phyloP scores from a whole-genome alignment of 495 filamentous ascomycete genomes.

The Elasticomyces elasticus region DNA sequence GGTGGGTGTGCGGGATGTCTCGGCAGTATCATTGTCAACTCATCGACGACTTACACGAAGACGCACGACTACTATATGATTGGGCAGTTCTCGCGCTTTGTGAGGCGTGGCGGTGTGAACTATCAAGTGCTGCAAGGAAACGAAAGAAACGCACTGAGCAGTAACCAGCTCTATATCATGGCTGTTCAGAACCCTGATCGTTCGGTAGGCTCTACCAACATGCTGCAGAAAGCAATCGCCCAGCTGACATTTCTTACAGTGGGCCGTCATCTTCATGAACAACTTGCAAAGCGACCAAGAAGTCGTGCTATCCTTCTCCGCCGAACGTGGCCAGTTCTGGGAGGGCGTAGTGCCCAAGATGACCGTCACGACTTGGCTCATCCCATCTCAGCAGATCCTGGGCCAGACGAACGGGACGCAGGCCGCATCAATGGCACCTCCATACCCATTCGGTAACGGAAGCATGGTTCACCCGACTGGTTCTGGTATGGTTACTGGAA shows the following conservation, averaged over 20 bases:
- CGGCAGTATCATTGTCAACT: constrained; percentile 42
- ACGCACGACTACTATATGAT: constrained; percentile 48
- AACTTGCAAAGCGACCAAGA: constrained; percentile 11
- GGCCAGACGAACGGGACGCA: constrained; percentile 1
- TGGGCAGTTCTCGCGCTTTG: constrained; percentile 49
- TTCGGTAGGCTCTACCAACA: no score
- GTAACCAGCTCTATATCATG: constrained; percentile 13
- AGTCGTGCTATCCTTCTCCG: constrained; percentile 11
- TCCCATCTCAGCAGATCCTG: constrained; percentile 12
- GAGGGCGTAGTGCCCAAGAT: constrained; percentile 9
- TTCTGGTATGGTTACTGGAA: neutral
- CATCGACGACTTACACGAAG: constrained; percentile 33
- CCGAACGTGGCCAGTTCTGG: constrained; percentile 4
- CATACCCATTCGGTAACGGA: constrained; percentile 1
- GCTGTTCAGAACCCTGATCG: constrained; percentile 16
- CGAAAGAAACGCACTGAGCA: constrained; percentile 5
- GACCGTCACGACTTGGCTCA: constrained; percentile 12
- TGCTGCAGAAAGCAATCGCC: no score
- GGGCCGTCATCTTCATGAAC: constrained; percentile 20
- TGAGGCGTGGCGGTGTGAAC: constrained; percentile 39
- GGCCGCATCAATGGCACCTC: neutral
- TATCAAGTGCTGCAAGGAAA: constrained; percentile 11
- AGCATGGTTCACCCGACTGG: neutral
- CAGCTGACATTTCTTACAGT: no score
- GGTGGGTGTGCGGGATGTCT: constrained; percentile 42